Base-by-base conservation (phyloP, 2,329 filamentous ascomycete genomes). In the Lasiodiplodia sp. region DNA sequence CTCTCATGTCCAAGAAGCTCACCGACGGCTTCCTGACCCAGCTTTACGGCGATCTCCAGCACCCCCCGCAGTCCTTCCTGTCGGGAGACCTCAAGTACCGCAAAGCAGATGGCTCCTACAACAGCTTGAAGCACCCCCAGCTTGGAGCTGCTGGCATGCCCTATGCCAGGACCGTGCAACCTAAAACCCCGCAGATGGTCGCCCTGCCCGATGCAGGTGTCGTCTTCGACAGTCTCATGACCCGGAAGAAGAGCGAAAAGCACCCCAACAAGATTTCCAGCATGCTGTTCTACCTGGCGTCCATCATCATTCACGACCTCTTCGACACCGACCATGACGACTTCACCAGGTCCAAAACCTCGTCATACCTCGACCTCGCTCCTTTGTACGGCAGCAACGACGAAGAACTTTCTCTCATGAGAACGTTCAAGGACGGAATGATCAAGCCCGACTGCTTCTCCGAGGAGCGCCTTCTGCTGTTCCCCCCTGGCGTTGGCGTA, bases 221-320 rank as follows among this genome's bases (percentile, higher is more conserved):
- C 16, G 81, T 93, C 3, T 93, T 93, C 69, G 90, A 92, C 76
- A 86, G 86, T 25, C 75, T 92, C 31, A 86, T 92, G 83, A 88
- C 87, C 18, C 86, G 90, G 31, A 85, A 86, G 69, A 79, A 84
- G n/a, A 87, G 88, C 70, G 84, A 87, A 70, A 83, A 88, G 67
- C 91, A 93, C 75, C 89, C 90, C 0, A 90, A 90, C 63, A 86
- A 88, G n/a, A 88, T 94, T 51, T 93, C 91, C 0, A 90, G 89
- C 72, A 88, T 93, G 80, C 81, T 94, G 18, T 93, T 92, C 77
- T 93, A 93, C 72, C 82, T 92, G 53, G 92, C 91, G 0, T 88
- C 90, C 7, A 90, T 94, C 73, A 85, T 86, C 73, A 85, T 85
- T 58, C 79, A 83, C 80, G 88, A 91, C 73, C 80, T 90, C 62